Evolutionary conservation across 139 green algal genomes (phyloP).

Genomic region (Picochlorum costavermella): DNA sequence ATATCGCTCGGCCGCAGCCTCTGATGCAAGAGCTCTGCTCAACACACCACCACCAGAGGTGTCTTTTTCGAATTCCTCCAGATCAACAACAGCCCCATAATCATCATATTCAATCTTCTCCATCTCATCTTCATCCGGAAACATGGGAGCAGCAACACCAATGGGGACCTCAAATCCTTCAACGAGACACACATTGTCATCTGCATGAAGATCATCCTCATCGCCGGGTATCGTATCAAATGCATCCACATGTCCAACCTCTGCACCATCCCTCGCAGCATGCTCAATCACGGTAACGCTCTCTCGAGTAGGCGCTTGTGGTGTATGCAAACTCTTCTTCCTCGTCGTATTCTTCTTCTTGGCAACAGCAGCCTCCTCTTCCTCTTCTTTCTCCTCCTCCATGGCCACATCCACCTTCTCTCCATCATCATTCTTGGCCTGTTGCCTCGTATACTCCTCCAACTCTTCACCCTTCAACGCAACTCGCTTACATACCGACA

Average conservation of each 20-base stretch:
- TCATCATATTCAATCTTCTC: slow-evolving; percentile 53
- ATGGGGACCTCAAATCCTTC: slow-evolving; percentile 66
- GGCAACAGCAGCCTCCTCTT: no score
- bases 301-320: no score
- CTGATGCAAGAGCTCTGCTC: not conserved
- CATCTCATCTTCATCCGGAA: slow-evolving; percentile 61
- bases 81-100: slow-evolving; percentile 54
- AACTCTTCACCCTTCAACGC: slow-evolving; percentile 77
- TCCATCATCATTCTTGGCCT: slow-evolving; percentile 18
- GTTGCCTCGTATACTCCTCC: slow-evolving; percentile 17
- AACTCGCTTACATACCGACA: slow-evolving; percentile 43
- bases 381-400: slow-evolving; percentile 5
- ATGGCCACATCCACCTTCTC: slow-evolving; percentile 8
- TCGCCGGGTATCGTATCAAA: not conserved
- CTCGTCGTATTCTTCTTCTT: no score
- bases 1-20: not conserved
- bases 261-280: no score
- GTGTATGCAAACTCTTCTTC: no score
- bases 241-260: no score
- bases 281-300: no score
- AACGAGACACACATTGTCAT: slow-evolving; percentile 35
- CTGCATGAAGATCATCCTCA: not conserved
- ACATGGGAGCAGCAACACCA: slow-evolving; percentile 59
- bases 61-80: slow-evolving; percentile 42
- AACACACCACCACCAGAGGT: slow-evolving; percentile 12